Evolutionary conservation across 1,284 basidiomycete species (phyloP).

Genomic region (Nidula niveotomentosa): DNA sequence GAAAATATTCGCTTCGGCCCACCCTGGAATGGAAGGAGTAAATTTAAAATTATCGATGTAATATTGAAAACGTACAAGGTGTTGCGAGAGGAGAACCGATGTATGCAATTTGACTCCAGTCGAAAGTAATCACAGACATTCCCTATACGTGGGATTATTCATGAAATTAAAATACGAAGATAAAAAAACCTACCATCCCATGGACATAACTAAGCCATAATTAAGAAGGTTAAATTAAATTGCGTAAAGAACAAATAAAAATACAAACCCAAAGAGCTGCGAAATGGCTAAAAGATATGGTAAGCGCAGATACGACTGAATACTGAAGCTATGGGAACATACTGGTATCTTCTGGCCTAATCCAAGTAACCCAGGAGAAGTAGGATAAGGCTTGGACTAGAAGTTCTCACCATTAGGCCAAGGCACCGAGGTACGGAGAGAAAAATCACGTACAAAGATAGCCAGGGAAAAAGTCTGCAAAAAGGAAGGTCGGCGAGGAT

Average conservation of each 20-base stretch:
- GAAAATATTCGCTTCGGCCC: slow-evolving; percentile 77
- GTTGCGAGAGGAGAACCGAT: slow-evolving; percentile 53
- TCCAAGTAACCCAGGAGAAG: slow-evolving; percentile 61
- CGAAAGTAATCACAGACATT: slow-evolving; percentile 43
- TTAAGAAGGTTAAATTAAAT: neutral
- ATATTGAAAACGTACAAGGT: slow-evolving; percentile 35
- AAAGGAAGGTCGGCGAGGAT: slow-evolving; percentile 36
- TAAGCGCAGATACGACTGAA: neutral
- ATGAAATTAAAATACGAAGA: neutral
- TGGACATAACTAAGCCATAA: slow-evolving; percentile 26
- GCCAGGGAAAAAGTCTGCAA: slow-evolving; percentile 57
- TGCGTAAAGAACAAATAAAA: neutral
- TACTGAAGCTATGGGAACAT: slow-evolving; percentile 8
- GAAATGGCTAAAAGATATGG: slow-evolving; percentile 23
- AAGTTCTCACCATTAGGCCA: neutral
- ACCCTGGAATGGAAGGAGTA: slow-evolving; percentile 30
- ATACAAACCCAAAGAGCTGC: slow-evolving; percentile 40
- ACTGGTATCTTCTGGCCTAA: slow-evolving; percentile 33
- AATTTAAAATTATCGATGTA: neutral
- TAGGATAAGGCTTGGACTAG: slow-evolving; percentile 54
- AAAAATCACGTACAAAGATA: slow-evolving; percentile 48
- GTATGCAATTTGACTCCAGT: slow-evolving; percentile 60
- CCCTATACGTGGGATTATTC: slow-evolving; percentile 17
- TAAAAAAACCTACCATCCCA: slow-evolving; percentile 47
- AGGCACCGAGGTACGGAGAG: neutral